Conservation (phyloP, 305 asterid genomes). For the Plantago coronopus region DNA sequence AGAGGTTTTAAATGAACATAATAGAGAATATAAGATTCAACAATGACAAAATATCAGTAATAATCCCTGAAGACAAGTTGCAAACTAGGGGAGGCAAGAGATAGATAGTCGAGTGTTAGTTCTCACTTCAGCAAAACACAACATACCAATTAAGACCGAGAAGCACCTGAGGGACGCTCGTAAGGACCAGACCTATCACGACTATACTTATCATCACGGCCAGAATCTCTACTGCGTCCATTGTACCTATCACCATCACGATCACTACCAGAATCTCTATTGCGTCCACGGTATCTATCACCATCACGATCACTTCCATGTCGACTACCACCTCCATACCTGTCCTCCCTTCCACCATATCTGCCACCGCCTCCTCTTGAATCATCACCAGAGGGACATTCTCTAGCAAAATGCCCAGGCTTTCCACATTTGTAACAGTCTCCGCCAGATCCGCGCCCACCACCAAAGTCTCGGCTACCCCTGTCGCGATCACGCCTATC, state of each 20-base stretch:
- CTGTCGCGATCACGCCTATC: slow-evolving; percentile 50
- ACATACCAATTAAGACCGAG: not conserved
- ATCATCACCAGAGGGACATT: slow-evolving; percentile 71
- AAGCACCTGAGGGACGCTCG: slow-evolving; percentile 56
- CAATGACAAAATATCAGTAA: too few relatives aligned
- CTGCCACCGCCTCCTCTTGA: slow-evolving; percentile 44
- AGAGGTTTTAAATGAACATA: too few relatives aligned
- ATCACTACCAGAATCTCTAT: slow-evolving; percentile 66
- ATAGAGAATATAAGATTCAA: too few relatives aligned
- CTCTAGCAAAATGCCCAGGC: slow-evolving; percentile 93
- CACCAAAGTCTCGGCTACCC: slow-evolving; percentile 53
- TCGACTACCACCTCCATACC: slow-evolving; percentile 54
- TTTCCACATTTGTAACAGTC: slow-evolving; percentile 88
- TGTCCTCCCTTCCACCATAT: slow-evolving; percentile 74
- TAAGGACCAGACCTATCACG: slow-evolving; percentile 92
- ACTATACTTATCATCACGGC: slow-evolving; percentile 57
- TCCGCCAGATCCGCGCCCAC: slow-evolving; percentile 76
- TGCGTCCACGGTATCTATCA: slow-evolving; percentile 55
- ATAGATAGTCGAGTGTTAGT: not conserved
- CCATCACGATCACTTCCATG: slow-evolving; percentile 24
- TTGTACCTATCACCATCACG: slow-evolving; percentile 65
- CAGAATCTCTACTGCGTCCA: slow-evolving; percentile 64
- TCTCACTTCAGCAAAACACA: not conserved
- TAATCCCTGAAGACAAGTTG: too few relatives aligned
- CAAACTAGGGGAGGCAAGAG: too few relatives aligned